Percentiles rank a stretch among this genome's conserved stretches.
Evolutionary conservation across 2,329 filamentous ascomycete genomes (phyloP).

Genomic region (Pseudocercospora fijiensis): DNA sequence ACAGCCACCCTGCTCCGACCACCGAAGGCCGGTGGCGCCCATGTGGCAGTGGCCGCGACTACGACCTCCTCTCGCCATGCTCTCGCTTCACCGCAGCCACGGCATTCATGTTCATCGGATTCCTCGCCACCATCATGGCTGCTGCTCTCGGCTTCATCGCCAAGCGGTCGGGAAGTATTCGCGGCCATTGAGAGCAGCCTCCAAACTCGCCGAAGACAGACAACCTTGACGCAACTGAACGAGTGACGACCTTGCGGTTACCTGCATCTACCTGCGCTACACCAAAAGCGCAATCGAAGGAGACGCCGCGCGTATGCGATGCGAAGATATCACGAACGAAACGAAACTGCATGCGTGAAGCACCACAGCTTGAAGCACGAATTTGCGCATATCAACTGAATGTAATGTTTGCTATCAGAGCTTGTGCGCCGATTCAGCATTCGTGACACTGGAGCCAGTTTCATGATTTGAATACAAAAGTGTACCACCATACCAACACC

Average conservation of each 20-base stretch:
- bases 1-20: background rate
- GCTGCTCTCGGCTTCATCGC: constrained; percentile 14
- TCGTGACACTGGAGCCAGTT: background rate
- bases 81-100: constrained; percentile 8
- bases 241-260: background rate
- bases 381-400: background rate
- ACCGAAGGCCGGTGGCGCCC: background rate
- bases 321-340: background rate
- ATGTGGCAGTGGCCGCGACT: background rate
- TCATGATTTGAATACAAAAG: too few relatives aligned
- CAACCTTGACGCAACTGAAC: background rate
- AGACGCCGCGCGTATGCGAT: background rate
- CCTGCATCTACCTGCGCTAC: background rate
- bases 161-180: background rate
- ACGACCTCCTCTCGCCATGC: background rate
- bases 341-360: background rate
- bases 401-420: background rate
- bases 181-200: background rate
- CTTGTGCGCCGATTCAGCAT: too few relatives aligned
- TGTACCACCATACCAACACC: too few relatives aligned
- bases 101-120: constrained; percentile 22
- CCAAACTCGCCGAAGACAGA: background rate
- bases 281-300: background rate
- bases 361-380: background rate
- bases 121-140: constrained; percentile 11